Base-by-base conservation (phyloP, 805 yeast species). In the Geotrichum ghanense region DNA sequence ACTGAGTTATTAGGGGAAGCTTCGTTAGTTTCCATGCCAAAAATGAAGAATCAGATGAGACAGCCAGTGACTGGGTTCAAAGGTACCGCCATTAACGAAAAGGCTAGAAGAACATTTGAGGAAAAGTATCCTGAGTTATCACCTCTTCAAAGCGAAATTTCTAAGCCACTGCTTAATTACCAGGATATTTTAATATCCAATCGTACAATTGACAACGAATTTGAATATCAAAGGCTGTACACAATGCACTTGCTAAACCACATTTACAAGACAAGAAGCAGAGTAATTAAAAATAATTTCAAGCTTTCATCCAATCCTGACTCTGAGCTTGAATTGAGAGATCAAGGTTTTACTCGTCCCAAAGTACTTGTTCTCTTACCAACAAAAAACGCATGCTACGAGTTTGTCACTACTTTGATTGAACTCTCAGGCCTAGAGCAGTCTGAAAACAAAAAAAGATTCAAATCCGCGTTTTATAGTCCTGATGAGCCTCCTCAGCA, bases 331-430 rank as follows among this genome's bases (percentile, higher is more conserved):
- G 94, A 86, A 56, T 72, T 74, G 52, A 69, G 95, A 47, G 98
- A 92, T 61, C 97, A 92, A 63, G 97, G 98, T 23, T 92, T 87
- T 61, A 89, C 96, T 0, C 73, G 97, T 51, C 95, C 98, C 1
- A 89, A 88, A 57, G 88, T 83, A 1, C 66, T 92, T 47, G 76
- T 90, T 3, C 64, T 92, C 22, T 67, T 86, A 37, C 97, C 98
- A 10, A 86, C 95, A 0, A 74, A 96, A 57, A 75, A 87, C 53
- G 67, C 81, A 7, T 87, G 92, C 22, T 80, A 76, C 59, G 77
- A 79, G 49, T 70, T 87, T 16, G 78, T 89, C 19, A 73, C 74
- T 40, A 71, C 75, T 27, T 54, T 92, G 34, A 76, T 81, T 34
- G 65, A 70, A 31, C 64, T 82, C 22, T 75, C 88, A 2, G 85